Conservation (phyloP, 768 basidiomycete genomes). For the Strobilomyces echinocephalus region DNA sequence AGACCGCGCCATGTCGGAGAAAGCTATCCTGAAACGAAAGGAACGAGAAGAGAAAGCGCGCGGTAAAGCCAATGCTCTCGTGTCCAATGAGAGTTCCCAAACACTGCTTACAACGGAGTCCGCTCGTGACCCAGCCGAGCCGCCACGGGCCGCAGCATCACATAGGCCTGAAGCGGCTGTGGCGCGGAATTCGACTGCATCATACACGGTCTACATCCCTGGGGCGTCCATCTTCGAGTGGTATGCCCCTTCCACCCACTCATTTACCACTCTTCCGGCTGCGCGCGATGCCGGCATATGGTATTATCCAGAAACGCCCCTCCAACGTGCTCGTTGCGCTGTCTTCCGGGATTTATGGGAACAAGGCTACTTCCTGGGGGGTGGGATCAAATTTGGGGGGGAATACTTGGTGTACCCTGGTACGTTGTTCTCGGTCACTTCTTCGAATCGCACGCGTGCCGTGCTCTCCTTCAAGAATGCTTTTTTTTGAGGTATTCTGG, state of each 20-base stretch:
- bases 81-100: constrained; percentile 9
- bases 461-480: not conserved
- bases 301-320: constrained; percentile 61
- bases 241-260: constrained; percentile 48
- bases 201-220: constrained; percentile 62
- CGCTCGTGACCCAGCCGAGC: not conserved
- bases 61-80: constrained; percentile 5
- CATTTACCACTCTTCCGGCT: constrained; percentile 51
- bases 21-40: constrained; percentile 66
- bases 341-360: constrained; percentile 81
- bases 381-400: constrained; percentile 91
- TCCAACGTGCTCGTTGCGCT: constrained; percentile 70
- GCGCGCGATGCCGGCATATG: constrained; percentile 71
- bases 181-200: constrained; percentile 10
- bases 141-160: not conserved
- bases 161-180: constrained; percentile 1
- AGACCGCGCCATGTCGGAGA: constrained; percentile 48
- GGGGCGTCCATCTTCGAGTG: constrained; percentile 60
- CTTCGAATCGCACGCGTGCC: not conserved
- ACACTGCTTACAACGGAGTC: not conserved
- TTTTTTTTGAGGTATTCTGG: not conserved
- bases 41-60: constrained; percentile 54
- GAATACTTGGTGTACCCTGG: constrained; percentile 97
- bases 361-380: constrained; percentile 82
- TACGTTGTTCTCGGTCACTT: constrained; percentile 29